These are phyloP conservation scores for Blastomyces silverae DNA, from an alignment of 2,329 filamentous ascomycete genomes.

Conservation along the genomic window DNA sequence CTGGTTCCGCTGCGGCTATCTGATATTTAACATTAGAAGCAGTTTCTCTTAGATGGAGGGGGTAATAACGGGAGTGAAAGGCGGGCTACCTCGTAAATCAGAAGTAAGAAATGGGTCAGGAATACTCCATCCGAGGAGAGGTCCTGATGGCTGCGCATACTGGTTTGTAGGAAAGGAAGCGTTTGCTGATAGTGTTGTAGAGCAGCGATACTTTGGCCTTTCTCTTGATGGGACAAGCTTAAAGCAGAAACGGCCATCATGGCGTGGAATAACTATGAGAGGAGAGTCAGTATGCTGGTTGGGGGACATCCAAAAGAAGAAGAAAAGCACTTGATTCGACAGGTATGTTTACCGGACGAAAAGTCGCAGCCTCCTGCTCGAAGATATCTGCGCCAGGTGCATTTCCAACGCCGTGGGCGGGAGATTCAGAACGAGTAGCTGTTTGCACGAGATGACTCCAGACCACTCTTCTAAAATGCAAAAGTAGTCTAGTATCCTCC, in stretches of 20 bases:
- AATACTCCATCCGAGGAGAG: slow-evolving; percentile 52
- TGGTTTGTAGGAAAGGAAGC: slow-evolving; percentile 44
- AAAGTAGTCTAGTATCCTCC: slow-evolving; percentile 33
- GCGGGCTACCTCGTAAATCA: slow-evolving; percentile 48
- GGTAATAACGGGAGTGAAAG: neutral
- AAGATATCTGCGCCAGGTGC: slow-evolving; percentile 39
- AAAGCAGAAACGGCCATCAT: slow-evolving; percentile 54
- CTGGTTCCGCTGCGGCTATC: slow-evolving; percentile 44
- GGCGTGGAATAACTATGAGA: slow-evolving; percentile 48
- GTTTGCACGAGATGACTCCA: slow-evolving; percentile 38
- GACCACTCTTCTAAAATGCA: slow-evolving; percentile 38
- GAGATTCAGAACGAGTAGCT: slow-evolving; percentile 22
- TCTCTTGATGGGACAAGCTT: slow-evolving; percentile 45
- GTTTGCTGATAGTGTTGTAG: slow-evolving; percentile 52
- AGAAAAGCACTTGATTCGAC: slow-evolving; percentile 16
- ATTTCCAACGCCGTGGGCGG: slow-evolving; percentile 24
- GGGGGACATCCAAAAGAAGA: neutral
- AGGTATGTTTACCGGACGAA: slow-evolving; percentile 44
- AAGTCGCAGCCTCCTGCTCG: slow-evolving; percentile 44
- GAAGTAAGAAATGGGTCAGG: slow-evolving; percentile 51
- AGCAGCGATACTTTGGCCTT: slow-evolving; percentile 43
- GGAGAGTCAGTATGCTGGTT: slow-evolving; percentile 1
- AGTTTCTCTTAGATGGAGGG: neutral
- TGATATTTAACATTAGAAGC: slow-evolving; percentile 21
- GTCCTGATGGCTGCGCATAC: slow-evolving; percentile 43